phyloP scores from a whole-genome alignment of 176 grass and related monocot genomes.

The Raddia guianensis region DNA sequence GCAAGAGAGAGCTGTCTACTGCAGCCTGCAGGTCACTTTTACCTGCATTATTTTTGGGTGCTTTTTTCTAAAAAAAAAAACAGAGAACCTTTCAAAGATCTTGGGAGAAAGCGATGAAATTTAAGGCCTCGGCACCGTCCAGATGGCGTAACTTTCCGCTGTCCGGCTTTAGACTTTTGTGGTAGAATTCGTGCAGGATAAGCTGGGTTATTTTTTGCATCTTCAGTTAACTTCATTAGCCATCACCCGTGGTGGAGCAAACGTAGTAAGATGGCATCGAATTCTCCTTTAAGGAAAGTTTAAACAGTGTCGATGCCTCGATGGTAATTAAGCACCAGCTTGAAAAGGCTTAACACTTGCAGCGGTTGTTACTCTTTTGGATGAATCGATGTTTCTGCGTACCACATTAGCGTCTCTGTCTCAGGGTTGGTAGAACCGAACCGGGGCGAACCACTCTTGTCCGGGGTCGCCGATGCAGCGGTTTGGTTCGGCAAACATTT shows the following conservation, averaged over 20 bases:
- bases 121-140: not conserved
- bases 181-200: not conserved
- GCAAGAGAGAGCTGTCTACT: no score
- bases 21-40: not conserved
- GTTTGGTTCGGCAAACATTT: no score
- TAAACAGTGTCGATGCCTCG: not conserved
- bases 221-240: not conserved
- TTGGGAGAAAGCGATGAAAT: conserved; percentile 27
- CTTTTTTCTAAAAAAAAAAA: not conserved
- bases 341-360: not conserved
- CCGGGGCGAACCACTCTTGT: no score
- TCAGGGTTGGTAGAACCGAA: no score
- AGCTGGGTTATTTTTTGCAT: not conserved
- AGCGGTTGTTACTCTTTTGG: not conserved
- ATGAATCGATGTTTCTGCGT: not conserved
- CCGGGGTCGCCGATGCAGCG: no score
- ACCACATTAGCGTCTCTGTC: not conserved
- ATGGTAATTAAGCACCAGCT: conserved; percentile 1
- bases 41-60: no score
- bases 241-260: not conserved
- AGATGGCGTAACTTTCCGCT: not conserved
- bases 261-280: not conserved
- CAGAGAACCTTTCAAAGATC: not conserved
- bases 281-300: not conserved
- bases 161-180: not conserved